phyloP scores from a whole-genome alignment of 805 yeast species.

The Yamadazyma scolyti region DNA sequence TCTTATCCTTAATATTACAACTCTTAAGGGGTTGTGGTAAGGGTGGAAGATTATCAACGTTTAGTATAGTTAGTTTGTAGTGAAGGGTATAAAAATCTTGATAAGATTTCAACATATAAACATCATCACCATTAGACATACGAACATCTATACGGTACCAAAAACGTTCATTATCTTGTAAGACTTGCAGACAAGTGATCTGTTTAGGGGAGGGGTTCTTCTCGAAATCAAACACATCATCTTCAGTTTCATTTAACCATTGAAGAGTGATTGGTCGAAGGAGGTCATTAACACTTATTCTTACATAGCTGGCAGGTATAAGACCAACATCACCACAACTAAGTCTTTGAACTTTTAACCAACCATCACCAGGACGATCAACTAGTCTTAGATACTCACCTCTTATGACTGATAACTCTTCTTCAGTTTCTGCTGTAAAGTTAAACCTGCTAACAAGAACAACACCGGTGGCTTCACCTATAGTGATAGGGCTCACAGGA shows the following conservation, averaged over 20 bases:
- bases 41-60: slow-evolving; percentile 18
- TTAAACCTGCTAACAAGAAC: slow-evolving; percentile 28
- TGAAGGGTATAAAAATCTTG: slow-evolving; percentile 37
- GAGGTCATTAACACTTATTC: slow-evolving; percentile 36
- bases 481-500: too few species aligned
- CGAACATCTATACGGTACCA: slow-evolving; percentile 34
- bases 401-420: slow-evolving; percentile 24
- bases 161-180: slow-evolving; percentile 19
- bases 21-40: slow-evolving; percentile 27
- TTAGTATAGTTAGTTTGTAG: slow-evolving; percentile 10
- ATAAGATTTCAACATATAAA: slow-evolving; percentile 28
- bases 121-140: slow-evolving; percentile 14
- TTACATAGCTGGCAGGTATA: slow-evolving; percentile 38
- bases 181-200: slow-evolving; percentile 22
- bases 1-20: slow-evolving; percentile 9
- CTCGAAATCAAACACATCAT: slow-evolving; percentile 13
- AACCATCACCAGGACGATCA: slow-evolving; percentile 37
- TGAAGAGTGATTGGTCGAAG: slow-evolving; percentile 26
- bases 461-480: too few species aligned
- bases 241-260: slow-evolving; percentile 24
- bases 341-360: slow-evolving; percentile 31
- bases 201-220: slow-evolving; percentile 9
- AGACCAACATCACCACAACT: slow-evolving; percentile 22
- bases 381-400: slow-evolving; percentile 29
- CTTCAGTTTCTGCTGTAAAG: slow-evolving; percentile 23